Evolutionary conservation across 2,329 filamentous ascomycete species (phyloP), one percentile per base, ranked within the genome.

Genomic region (Malbranchea zuffiana): DNA sequence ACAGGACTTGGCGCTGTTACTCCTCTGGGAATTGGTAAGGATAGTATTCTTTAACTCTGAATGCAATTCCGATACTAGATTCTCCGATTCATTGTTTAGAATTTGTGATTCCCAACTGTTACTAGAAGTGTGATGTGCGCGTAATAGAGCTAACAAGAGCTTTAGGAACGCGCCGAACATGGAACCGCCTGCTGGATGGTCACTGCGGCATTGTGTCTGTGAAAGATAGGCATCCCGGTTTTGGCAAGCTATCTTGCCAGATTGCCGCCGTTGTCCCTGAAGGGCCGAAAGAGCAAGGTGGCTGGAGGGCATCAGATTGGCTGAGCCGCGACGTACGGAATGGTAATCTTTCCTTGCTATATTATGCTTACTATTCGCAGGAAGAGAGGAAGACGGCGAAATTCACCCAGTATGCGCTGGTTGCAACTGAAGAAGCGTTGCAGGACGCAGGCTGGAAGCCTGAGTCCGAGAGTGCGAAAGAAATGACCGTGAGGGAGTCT

Each of bases 371-470:
- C 13, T 32, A 15, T 18, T 18, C 21, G 1, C 44, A 75, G 72
- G 74, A 80, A 44, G 66, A 73, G 50, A 75, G 86, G 3, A 81
- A 84, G 52, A 92, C 92, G 78, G 86, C 90, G n/a, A 71, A 67
- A 16, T 96, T 96, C 55, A 75, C 86, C 3, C 87, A 96, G 58
- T 96, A 92, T 63, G 88, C 87, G 10, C 71, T 94, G 53, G 85
- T 82, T 8, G 85, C 87, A 2, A 73, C 84, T 0, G 74, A 84
- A 34, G 90, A 96, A 71, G 90, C 90, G 0, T 66, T 98, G 35
- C 61, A 74, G 18, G 85, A 96, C 65, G 80, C 88, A 1, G 75
- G 71, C 2, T 95, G 87, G 84, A 67, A 71, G 32, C 76, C 80
- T 0, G 64, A 63, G 4, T 60, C 54, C 3, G 65, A 69, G 12